Evolutionary conservation across 2,329 filamentous ascomycete genomes (phyloP).

Genomic region (Pyrenophora tritici-repentis): DNA sequence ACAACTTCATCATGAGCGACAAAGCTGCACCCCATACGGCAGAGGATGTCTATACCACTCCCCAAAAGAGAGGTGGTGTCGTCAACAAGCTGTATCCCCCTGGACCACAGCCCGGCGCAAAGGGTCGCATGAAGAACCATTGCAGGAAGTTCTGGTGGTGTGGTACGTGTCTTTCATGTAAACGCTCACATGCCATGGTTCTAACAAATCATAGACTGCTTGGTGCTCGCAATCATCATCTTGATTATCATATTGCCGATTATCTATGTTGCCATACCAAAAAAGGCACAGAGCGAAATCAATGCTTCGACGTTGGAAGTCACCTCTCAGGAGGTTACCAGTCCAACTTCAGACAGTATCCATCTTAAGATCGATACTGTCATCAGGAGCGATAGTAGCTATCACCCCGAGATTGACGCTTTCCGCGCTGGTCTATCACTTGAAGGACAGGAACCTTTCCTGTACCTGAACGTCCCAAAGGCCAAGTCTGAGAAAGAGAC

Average conservation of each 20-base stretch:
- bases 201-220: constrained; percentile 44
- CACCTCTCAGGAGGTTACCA: constrained; percentile 55
- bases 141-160: constrained; percentile 48
- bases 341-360: constrained; percentile 56
- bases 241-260: constrained; percentile 63
- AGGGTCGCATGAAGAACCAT: constrained; percentile 43
- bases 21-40: constrained; percentile 20
- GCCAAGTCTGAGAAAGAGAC: constrained; percentile 52
- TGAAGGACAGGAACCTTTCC: constrained; percentile 49
- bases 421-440: constrained; percentile 61
- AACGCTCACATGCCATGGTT: neutral
- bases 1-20: constrained; percentile 28
- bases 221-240: constrained; percentile 56
- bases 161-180: constrained; percentile 27
- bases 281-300: constrained; percentile 61
- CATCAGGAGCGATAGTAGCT: constrained; percentile 55
- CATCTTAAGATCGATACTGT: constrained; percentile 55
- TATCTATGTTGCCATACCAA: constrained; percentile 63
- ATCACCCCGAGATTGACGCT: constrained; percentile 59
- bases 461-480: constrained; percentile 53
- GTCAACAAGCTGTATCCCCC: constrained; percentile 44
- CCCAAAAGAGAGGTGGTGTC: constrained; percentile 36
- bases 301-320: constrained; percentile 58
- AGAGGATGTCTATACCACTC: constrained; percentile 25
- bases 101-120: constrained; percentile 37